Base-by-base conservation (phyloP, 345 rosid species). In the Citrus hindsii region DNA sequence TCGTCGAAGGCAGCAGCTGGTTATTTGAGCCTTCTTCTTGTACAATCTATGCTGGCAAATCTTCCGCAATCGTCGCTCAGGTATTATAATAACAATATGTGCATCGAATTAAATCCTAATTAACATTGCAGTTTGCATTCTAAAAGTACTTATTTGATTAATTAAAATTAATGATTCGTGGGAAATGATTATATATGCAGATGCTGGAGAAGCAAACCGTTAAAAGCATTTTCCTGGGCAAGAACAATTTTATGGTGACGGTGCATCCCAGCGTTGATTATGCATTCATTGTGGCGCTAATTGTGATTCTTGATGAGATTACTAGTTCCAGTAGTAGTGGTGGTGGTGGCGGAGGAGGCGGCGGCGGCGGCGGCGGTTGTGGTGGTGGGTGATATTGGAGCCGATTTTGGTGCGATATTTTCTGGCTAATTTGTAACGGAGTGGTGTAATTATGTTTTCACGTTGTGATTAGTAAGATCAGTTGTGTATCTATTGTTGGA, bases 181-280 rank as follows among this genome's bases (percentile, higher is more conserved):
- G 2, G 32, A 70, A 9, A 21, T 32, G 56, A 16, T 4, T 6
- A 42, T 12, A 42, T 3, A 2, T 64, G 70, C 82, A 84, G 81
- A 81, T 82, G 87, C 76, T 76, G 1, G 65, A 69, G 79, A 65
- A 77, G 69, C 71, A n/a, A 18, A 2, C 66, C 4, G 48, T 73
- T 46, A 48, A 48, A 51, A 69, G 82, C 24, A 6, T 76, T 12
- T 9, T 60, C 59, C 22, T 62, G 7, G 83, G 75, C 4, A 78
- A 77, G 67, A 83, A 77, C 75, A 66, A 77, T 73, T 83, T 76
- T 74, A 76, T 60, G 84, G 82, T 83, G 58, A 79, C 80, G 0
- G 69, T 83, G 24, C 40, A 76, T 33, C 82, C 88, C 1, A 76
- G 74, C 42, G 69, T 83, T 21, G 86, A 83, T 35, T 33, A 64